Conservation (phyloP, 1,284 basidiomycete species). For the Psilocybe mexicana region DNA sequence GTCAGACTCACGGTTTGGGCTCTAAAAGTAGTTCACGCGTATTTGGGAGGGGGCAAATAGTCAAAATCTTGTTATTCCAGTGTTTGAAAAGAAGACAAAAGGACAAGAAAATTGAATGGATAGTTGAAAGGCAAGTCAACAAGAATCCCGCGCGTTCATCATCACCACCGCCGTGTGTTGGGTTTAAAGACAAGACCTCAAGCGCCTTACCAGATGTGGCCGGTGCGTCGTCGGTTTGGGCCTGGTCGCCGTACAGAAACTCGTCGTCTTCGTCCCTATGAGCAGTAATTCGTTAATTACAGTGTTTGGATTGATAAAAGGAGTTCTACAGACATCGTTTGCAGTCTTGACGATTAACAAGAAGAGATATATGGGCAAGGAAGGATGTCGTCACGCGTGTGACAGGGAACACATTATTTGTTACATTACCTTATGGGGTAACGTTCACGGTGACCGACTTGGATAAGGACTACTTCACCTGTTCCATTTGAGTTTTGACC, state of each 20-base stretch:
- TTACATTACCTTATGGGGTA: slow-evolving; percentile 11
- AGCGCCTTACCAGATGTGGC: slow-evolving; percentile 40
- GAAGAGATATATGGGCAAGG: slow-evolving; percentile 1
- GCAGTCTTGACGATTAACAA: background rate
- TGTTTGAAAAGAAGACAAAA: slow-evolving; percentile 22
- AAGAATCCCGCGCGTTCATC: slow-evolving; percentile 3
- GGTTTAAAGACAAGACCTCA: slow-evolving; percentile 16
- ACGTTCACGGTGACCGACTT: too few species aligned
- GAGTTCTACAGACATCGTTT: slow-evolving; percentile 13
- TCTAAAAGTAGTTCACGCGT: slow-evolving; percentile 43
- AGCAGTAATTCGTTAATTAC: background rate
- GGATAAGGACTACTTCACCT: too few species aligned
- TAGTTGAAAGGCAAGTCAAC: slow-evolving; percentile 16
- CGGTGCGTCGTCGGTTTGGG: slow-evolving; percentile 34
- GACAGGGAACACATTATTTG: background rate
- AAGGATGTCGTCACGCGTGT: slow-evolving; percentile 2
- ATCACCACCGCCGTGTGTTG: slow-evolving; percentile 9
- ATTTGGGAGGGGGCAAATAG: slow-evolving; percentile 30
- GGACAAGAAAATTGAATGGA: slow-evolving; percentile 26
- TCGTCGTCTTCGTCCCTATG: slow-evolving; percentile 72
- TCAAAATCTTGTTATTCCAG: slow-evolving; percentile 43
- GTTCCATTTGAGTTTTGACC: too few species aligned
- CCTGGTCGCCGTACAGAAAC: slow-evolving; percentile 67
- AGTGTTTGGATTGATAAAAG: background rate
- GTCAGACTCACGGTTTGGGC: slow-evolving; percentile 55